Percentiles rank a stretch among this genome's conserved stretches.
phyloP scores from a whole-genome alignment of 805 yeast genomes.

The Pichia nakasei region DNA sequence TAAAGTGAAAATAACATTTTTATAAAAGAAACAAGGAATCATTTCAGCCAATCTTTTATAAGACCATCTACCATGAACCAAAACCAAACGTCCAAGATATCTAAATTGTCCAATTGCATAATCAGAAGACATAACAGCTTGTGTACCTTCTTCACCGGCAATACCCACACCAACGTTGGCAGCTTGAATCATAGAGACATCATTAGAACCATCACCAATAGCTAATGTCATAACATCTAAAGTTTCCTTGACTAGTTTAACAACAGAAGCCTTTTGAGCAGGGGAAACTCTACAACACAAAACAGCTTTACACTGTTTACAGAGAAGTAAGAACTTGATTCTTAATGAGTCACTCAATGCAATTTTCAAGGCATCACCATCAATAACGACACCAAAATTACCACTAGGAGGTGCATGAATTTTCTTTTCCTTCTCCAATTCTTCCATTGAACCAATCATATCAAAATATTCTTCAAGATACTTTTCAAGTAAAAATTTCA shows the following conservation, averaged over 20 bases:
- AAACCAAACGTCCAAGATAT: conserved; percentile 52
- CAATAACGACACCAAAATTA: conserved; percentile 61
- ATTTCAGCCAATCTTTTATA: conserved; percentile 74
- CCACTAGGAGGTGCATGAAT: conserved; percentile 63
- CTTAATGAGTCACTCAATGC: conserved; percentile 34
- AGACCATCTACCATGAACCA: conserved; percentile 84
- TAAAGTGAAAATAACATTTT: conserved; percentile 66
- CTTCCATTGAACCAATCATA: conserved; percentile 51
- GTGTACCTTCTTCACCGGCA: conserved; percentile 88
- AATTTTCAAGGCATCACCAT: conserved; percentile 66
- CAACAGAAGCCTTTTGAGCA: conserved; percentile 80
- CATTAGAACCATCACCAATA: conserved; percentile 85
- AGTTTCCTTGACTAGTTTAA: conserved; percentile 62
- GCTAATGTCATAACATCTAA: conserved; percentile 79
- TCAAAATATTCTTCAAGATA: conserved; percentile 48
- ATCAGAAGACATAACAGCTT: conserved; percentile 83
- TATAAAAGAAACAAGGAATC: conserved; percentile 76
- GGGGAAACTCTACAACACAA: conserved; percentile 86
- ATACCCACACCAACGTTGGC: conserved; percentile 86
- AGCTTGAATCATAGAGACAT: conserved; percentile 85
- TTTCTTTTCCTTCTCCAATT: conserved; percentile 44
- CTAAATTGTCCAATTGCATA: conserved; percentile 82
- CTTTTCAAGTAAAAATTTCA: conserved; percentile 40
- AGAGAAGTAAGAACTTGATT: conserved; percentile 56
- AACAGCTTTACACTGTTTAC: conserved; percentile 76